A percentile compares a stretch with the other conserved stretches of the same genome.
Conservation (phyloP, 805 yeast species). For the Yamadazyma olivae region DNA sequence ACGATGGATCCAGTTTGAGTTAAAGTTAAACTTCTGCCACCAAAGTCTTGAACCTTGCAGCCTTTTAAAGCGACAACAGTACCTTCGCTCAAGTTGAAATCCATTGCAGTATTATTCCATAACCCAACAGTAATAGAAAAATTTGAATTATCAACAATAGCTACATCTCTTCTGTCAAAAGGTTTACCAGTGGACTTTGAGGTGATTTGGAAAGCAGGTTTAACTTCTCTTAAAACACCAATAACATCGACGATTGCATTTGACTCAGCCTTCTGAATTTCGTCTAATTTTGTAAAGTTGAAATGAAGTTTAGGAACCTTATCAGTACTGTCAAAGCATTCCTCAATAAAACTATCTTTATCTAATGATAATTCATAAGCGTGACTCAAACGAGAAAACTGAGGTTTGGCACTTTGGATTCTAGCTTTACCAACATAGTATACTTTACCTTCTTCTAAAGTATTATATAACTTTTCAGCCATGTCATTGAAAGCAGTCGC, state of each 20-base stretch:
- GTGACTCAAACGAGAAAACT: conserved; percentile 78
- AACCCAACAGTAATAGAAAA: conserved; percentile 75
- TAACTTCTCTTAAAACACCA: conserved; percentile 78
- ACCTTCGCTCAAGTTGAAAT: conserved; percentile 69
- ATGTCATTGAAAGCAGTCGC: conserved; percentile 91
- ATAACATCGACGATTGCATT: conserved; percentile 80
- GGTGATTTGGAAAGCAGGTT: conserved; percentile 71
- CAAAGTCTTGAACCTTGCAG: conserved; percentile 82
- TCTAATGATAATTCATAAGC: conserved; percentile 86
- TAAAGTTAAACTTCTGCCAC: conserved; percentile 79
- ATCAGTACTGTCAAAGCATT: conserved; percentile 49
- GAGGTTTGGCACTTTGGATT: conserved; percentile 79
- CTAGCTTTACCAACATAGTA: conserved; percentile 81
- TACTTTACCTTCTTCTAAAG: conserved; percentile 84
- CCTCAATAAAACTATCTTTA: conserved; percentile 72
- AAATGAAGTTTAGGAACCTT: conserved; percentile 79
- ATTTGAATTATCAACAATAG: conserved; percentile 81
- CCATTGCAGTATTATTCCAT: conserved; percentile 87
- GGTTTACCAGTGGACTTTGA: conserved; percentile 88
- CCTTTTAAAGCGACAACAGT: conserved; percentile 92
- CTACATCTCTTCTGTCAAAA: conserved; percentile 86
- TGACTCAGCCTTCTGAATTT: conserved; percentile 63
- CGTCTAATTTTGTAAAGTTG: conserved; percentile 67
- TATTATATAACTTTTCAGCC: conserved; percentile 74
- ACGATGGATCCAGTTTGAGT: conserved; percentile 73